Percentiles rank a stretch among this genome's conserved stretches.
Evolutionary conservation across 164 flowering plant species (phyloP).

Genomic region (Magnolia kwangsiensis): DNA sequence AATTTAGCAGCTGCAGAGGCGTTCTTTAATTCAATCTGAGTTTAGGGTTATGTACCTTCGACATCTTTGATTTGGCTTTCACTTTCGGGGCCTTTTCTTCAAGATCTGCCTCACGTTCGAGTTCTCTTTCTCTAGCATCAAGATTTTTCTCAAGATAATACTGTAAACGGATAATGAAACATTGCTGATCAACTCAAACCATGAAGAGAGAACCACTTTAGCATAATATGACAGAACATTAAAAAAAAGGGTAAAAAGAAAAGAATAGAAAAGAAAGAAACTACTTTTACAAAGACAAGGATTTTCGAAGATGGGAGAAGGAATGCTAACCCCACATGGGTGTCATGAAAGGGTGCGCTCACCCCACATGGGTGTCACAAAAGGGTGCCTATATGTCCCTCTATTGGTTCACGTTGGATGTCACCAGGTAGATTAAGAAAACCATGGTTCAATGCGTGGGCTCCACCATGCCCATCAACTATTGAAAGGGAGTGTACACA

Average conservation of each 20-base stretch:
- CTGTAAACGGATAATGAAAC: slow-evolving; percentile 29
- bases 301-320: too few species aligned
- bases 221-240: neutral
- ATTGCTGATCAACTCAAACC: neutral
- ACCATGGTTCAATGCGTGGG: too few species aligned
- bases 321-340: too few species aligned
- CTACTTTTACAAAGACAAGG: too few species aligned
- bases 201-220: neutral
- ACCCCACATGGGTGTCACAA: too few species aligned
- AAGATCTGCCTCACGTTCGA: slow-evolving; percentile 90
- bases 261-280: neutral
- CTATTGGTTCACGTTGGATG: too few species aligned
- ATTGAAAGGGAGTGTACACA: too few species aligned
- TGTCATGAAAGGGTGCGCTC: too few species aligned
- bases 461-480: too few species aligned
- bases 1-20: neutral
- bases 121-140: slow-evolving; percentile 69
- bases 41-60: slow-evolving; percentile 56
- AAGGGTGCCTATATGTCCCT: too few species aligned
- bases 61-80: slow-evolving; percentile 97
- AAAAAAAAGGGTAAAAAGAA: neutral
- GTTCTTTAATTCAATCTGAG: neutral
- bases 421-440: too few species aligned
- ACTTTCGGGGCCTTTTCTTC: slow-evolving; percentile 89
- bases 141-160: slow-evolving; percentile 96